A percentile compares a stretch with the other conserved stretches of the same genome.
Conservation (phyloP, 2,329 filamentous ascomycete species). For the Grosmannia huntii region DNA sequence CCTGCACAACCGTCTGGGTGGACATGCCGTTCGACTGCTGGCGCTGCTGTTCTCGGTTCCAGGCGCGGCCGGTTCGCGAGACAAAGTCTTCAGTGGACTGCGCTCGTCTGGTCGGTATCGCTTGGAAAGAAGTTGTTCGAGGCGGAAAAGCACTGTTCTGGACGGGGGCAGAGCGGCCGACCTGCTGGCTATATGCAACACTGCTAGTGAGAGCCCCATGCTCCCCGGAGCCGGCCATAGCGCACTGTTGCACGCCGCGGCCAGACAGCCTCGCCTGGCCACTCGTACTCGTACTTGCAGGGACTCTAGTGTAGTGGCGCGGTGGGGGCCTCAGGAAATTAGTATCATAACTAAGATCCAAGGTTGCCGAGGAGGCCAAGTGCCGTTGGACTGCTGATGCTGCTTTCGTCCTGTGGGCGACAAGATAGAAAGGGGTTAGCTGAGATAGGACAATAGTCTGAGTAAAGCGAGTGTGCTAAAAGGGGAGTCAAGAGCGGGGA, state of each 20-base stretch:
- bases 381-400: not conserved
- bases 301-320: constrained; percentile 4
- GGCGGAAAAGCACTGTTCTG: not conserved
- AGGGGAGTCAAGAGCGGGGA: not conserved
- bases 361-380: not conserved
- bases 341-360: not conserved
- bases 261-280: constrained; percentile 7
- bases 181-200: not conserved
- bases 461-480: not conserved
- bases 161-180: not conserved
- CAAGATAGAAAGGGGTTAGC: not conserved
- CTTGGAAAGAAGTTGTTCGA: not conserved
- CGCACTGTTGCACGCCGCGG: not conserved
- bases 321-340: constrained; percentile 10
- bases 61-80: constrained; percentile 15
- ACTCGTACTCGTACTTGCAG: not conserved
- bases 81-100: constrained; percentile 16
- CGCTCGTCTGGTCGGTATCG: not conserved
- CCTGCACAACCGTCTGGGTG: not conserved
- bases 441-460: not conserved
- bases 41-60: not conserved
- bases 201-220: not conserved
- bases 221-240: not conserved
- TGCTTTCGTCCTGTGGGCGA: not conserved
- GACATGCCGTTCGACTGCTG: not conserved